A percentile compares a stretch with the other conserved stretches of the same genome.
These are phyloP conservation scores for Bryoglossum gracile DNA, from an alignment of 495 filamentous ascomycete genomes.

Conservation along the genomic window DNA sequence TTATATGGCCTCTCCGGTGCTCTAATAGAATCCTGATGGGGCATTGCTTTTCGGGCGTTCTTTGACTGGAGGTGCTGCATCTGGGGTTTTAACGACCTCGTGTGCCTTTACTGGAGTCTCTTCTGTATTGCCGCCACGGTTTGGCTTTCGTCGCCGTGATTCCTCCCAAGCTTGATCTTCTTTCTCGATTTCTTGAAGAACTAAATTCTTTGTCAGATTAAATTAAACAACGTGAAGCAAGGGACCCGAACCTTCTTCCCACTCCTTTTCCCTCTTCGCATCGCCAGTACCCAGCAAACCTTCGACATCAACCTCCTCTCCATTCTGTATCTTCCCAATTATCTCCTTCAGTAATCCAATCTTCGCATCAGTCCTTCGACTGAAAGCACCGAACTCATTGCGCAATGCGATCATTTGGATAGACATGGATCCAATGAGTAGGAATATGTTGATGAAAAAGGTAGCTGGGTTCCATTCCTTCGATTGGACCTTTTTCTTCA, in stretches of 20 bases:
- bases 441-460: slow-evolving; percentile 83
- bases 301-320: slow-evolving; percentile 89
- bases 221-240: not conserved
- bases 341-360: slow-evolving; percentile 74
- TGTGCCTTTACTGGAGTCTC: slow-evolving; percentile 3
- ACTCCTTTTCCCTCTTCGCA: slow-evolving; percentile 66
- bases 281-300: slow-evolving; percentile 75
- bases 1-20: not conserved
- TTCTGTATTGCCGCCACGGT: slow-evolving; percentile 24
- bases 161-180: slow-evolving; percentile 60
- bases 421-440: slow-evolving; percentile 88
- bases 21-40: slow-evolving; percentile 23
- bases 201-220: slow-evolving; percentile 32
- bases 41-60: slow-evolving; percentile 12
- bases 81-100: not conserved
- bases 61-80: not conserved
- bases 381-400: slow-evolving; percentile 64
- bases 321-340: slow-evolving; percentile 69
- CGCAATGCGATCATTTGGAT: slow-evolving; percentile 83
- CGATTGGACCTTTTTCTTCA: slow-evolving; percentile 34
- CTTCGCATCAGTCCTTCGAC: slow-evolving; percentile 67
- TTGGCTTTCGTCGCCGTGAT: slow-evolving; percentile 28
- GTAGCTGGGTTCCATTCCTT: slow-evolving; percentile 91
- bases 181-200: slow-evolving; percentile 72
- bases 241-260: slow-evolving; percentile 81